Evolutionary conservation across 768 basidiomycete species (phyloP).

Genomic region (Hydnomerulius pinastri): DNA sequence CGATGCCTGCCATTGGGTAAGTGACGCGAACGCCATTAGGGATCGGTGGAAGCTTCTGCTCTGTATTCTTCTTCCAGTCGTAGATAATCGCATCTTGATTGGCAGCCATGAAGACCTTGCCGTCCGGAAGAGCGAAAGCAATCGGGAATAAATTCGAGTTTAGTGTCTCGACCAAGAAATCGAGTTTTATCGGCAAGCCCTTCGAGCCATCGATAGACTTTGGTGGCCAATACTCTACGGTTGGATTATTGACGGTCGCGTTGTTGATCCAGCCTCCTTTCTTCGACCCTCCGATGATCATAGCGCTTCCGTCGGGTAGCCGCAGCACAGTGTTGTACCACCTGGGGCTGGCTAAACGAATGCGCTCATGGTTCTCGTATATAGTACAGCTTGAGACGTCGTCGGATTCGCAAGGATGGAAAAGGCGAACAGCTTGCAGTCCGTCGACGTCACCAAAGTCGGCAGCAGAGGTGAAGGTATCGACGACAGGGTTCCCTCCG

Average conservation of each 20-base stretch:
- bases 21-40: constrained; percentile 81
- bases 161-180: constrained; percentile 68
- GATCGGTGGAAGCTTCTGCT: constrained; percentile 61
- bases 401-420: constrained; percentile 62
- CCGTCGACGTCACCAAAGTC: constrained; percentile 80
- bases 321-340: constrained; percentile 81
- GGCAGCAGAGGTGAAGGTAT: constrained; percentile 58
- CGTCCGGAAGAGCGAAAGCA: constrained; percentile 70
- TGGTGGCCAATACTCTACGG: constrained; percentile 80
- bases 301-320: constrained; percentile 74
- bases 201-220: constrained; percentile 68
- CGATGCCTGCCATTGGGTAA: constrained; percentile 81
- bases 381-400: constrained; percentile 55
- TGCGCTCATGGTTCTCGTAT: constrained; percentile 59
- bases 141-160: constrained; percentile 86
- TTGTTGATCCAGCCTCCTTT: constrained; percentile 90
- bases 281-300: constrained; percentile 80
- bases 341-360: constrained; percentile 75
- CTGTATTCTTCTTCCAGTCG: constrained; percentile 66
- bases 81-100: constrained; percentile 82
- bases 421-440: constrained; percentile 69
- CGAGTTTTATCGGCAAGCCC: constrained; percentile 64
- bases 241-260: constrained; percentile 77
- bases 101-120: constrained; percentile 72
- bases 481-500: constrained; percentile 80